These are phyloP conservation scores for Wolfiporia cocos DNA, from an alignment of 1,284 basidiomycete species.

Conservation along the genomic window DNA sequence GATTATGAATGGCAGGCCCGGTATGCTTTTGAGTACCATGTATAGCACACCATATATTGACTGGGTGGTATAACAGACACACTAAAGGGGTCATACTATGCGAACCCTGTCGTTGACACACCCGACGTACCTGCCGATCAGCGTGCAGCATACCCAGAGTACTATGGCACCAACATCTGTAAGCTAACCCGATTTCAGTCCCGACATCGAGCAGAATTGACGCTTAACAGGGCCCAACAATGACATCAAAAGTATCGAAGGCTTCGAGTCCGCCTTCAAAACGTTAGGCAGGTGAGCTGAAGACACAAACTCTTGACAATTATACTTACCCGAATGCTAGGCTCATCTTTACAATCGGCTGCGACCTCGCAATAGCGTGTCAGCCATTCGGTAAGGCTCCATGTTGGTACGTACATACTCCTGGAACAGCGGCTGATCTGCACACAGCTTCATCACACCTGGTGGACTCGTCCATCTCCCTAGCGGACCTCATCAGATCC, in stretches of 20 bases:
- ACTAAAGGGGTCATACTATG: conserved; percentile 90
- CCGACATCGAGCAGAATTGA: neutral
- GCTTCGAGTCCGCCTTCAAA: conserved; percentile 85
- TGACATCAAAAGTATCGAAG: conserved; percentile 56
- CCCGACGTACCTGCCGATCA: conserved; percentile 53
- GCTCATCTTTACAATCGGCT: conserved; percentile 77
- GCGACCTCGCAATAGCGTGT: conserved; percentile 76
- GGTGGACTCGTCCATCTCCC: conserved; percentile 55
- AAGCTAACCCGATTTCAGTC: conserved; percentile 14
- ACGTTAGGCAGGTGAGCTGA: conserved; percentile 57
- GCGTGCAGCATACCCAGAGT: conserved; percentile 63
- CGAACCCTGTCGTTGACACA: conserved; percentile 72
- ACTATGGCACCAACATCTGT: conserved; percentile 78
- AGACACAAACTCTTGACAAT: too few species aligned
- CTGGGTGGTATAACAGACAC: conserved; percentile 41
- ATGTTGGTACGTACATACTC: conserved; percentile 2
- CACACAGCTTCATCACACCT: conserved; percentile 54
- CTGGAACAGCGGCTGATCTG: neutral
- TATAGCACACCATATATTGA: neutral
- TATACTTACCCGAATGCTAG: too few species aligned
- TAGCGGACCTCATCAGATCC: conserved; percentile 54
- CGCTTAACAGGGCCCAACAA: conserved; percentile 57
- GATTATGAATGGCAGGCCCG: conserved; percentile 89
- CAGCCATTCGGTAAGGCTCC: conserved; percentile 70
- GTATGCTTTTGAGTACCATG: conserved; percentile 29